Evolutionary conservation across 1,284 basidiomycete genomes (phyloP), one percentile per base, ranked within the genome.

Genomic region (Cryptococcus wingfieldii): DNA sequence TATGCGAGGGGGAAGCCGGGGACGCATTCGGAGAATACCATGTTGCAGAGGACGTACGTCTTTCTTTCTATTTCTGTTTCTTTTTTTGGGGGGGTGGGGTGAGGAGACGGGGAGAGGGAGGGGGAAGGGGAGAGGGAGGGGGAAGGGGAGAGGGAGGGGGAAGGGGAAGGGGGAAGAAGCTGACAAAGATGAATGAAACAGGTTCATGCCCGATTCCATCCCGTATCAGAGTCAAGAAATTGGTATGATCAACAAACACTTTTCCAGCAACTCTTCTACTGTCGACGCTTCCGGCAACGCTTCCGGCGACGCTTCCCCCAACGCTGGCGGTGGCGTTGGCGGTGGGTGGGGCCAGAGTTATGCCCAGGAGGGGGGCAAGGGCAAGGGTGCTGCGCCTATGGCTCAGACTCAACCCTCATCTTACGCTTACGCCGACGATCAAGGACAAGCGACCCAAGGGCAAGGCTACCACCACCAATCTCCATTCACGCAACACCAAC

Each of bases 1-100:
- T 82, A 76, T 65, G 54, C 73, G 13, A 77, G 77, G 19, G 78
- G 83, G 53, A 81, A 80, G 16, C 41, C 41, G 41, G 41, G 41
- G 8, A 42, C 41, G 8, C 78, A 77, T 58, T 72, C 80, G 10
- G 76, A 75, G 55, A 71, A 80, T 7, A 66, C 64, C 4, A 60
- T 62, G 48, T 42, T 65, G 39, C 64, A 67, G 45, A 49, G 55
- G 51, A 65, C 65, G 62, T 65, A 46, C 50, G 64, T 58, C 9
- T 18, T 18, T 46, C 4, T 2, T 28, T 34, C 19, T 5, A 13
- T 18, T 38, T 13, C 25, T 19, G n/a, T n/a, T 5, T 8, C n/a
- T n/a, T 9, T 25, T 25, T 23, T 23, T 23, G 23, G 23, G 23
- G 23, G 23, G n/a, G n/a, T n/a, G n/a, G n/a, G n/a, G n/a, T n/a